A percentile compares a stretch with the other conserved stretches of the same genome.
Conservation (phyloP, 1,284 basidiomycete species). For the Sporisorium reilianum region DNA sequence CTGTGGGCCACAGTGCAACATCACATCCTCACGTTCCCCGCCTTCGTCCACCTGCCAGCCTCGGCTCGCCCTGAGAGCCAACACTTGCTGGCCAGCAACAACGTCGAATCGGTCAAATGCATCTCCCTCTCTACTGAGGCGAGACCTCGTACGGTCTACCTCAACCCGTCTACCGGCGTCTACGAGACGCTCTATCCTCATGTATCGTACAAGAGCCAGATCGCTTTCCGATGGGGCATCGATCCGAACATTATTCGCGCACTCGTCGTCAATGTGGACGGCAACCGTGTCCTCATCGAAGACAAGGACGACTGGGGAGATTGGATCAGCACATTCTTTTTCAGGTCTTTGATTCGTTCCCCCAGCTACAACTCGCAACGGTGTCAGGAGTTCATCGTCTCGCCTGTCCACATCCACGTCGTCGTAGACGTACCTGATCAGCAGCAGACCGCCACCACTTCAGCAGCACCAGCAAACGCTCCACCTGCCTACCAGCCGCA, state of each 20-base stretch:
- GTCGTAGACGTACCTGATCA: slow-evolving; percentile 4
- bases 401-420: slow-evolving; percentile 15
- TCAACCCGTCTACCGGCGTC: background rate
- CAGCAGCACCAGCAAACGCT: background rate
- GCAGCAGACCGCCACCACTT: background rate
- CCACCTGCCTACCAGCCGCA: background rate
- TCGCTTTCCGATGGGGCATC: slow-evolving; percentile 22
- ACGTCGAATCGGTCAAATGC: slow-evolving; percentile 13
- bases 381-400: background rate
- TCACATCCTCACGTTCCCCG: slow-evolving; percentile 14
- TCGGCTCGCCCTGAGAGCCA: slow-evolving; percentile 11
- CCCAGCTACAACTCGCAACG: background rate
- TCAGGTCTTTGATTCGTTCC: background rate
- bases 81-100: background rate
- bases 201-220: slow-evolving; percentile 4
- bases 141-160: background rate
- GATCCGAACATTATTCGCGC: slow-evolving; percentile 6
- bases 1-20: background rate
- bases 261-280: slow-evolving; percentile 4
- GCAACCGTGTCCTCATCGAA: slow-evolving; percentile 17
- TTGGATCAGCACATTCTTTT: slow-evolving; percentile 15
- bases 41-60: slow-evolving; percentile 25
- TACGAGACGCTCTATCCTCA: too few species aligned
- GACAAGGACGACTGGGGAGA: slow-evolving; percentile 19
- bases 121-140: background rate